Percentiles rank a stretch among this genome's conserved stretches.
Conservation (phyloP, 306 rosid species). For the Vigna unguiculata region DNA sequence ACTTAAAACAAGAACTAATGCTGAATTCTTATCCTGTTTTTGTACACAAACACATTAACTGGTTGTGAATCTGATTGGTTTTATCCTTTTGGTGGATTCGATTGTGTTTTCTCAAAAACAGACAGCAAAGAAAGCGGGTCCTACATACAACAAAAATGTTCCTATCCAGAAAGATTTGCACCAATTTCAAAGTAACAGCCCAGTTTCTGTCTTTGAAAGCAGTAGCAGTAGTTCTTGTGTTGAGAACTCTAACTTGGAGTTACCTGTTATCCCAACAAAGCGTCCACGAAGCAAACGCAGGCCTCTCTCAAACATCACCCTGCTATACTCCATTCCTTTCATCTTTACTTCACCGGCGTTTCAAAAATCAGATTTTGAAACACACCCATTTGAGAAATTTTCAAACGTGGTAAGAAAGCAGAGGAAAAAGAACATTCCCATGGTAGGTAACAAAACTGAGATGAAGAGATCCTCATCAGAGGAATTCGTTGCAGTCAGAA, state of each 20-base stretch:
- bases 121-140: constrained; percentile 4
- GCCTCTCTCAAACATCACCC: constrained; percentile 47
- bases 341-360: constrained; percentile 24
- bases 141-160: constrained; percentile 29
- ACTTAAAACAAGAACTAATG: neutral
- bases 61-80: constrained; percentile 36
- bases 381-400: constrained; percentile 35
- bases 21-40: neutral
- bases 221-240: constrained; percentile 58
- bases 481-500: constrained; percentile 28
- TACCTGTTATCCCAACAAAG: constrained; percentile 43
- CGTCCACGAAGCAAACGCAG: constrained; percentile 65
- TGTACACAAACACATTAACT: neutral
- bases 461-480: constrained; percentile 30
- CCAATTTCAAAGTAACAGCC: constrained; percentile 58
- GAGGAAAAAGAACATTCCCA: constrained; percentile 42
- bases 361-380: constrained; percentile 42
- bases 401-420: constrained; percentile 30
- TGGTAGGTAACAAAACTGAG: constrained; percentile 32
- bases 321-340: constrained; percentile 44
- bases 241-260: constrained; percentile 49
- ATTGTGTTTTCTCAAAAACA: constrained; percentile 25
- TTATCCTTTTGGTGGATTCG: neutral
- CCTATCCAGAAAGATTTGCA: constrained; percentile 32
- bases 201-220: constrained; percentile 70